These are phyloP conservation scores for Colletotrichum simmondsii DNA, from an alignment of 2,329 filamentous ascomycete species.

Conservation along the genomic window DNA sequence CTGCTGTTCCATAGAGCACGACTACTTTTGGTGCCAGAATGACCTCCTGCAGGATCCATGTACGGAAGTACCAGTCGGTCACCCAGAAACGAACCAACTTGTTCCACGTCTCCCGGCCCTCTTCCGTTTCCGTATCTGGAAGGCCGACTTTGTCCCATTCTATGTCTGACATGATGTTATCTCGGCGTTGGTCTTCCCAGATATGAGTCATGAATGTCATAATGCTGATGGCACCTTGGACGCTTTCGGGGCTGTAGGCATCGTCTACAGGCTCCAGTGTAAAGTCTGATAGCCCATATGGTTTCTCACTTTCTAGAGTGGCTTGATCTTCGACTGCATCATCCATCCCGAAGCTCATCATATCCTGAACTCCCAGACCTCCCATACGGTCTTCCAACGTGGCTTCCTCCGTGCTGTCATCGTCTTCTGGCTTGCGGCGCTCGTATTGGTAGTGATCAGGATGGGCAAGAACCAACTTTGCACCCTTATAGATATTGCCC, in stretches of 20 bases:
- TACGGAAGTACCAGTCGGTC: constrained; percentile 26
- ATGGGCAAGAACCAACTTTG: constrained; percentile 8
- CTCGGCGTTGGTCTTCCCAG: not conserved
- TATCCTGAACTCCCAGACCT: constrained; percentile 7
- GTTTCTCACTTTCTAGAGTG: not conserved
- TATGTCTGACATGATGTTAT: not conserved
- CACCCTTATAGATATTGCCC: constrained; percentile 7
- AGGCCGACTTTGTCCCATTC: constrained; percentile 4
- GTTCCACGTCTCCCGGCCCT: not conserved
- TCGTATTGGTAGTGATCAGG: constrained; percentile 2
- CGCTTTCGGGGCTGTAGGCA: not conserved
- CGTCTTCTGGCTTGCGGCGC: not conserved
- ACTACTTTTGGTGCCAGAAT: constrained; percentile 13
- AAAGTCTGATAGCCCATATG: not conserved
- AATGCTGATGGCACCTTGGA: constrained; percentile 16
- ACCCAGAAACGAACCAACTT: constrained; percentile 16
- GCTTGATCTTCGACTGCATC: not conserved
- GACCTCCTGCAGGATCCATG: constrained; percentile 28
- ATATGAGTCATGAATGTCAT: constrained; percentile 18
- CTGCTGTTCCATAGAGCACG: not conserved
- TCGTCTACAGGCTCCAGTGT: not conserved
- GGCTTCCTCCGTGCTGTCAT: not conserved
- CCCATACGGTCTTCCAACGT: not conserved
- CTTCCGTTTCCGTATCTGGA: not conserved
- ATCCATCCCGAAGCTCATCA: not conserved